These are phyloP conservation scores for Prosopis cineraria DNA, from an alignment of 306 rosid genomes.

Conservation along the genomic window DNA sequence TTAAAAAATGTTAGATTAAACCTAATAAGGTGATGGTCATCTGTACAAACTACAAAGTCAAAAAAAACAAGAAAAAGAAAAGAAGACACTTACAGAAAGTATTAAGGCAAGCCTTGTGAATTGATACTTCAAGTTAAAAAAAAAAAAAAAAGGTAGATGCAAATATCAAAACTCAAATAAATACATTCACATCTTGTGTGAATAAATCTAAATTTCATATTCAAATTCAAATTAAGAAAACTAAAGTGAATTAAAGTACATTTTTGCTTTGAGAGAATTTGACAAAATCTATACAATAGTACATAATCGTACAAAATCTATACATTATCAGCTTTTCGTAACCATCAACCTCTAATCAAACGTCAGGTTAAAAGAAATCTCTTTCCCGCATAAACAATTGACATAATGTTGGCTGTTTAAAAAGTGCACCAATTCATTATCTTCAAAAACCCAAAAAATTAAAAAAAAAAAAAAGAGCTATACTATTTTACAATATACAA, in stretches of 20 bases:
- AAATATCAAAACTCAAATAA: not conserved
- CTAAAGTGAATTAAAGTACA: not conserved
- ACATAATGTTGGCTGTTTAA: not conserved
- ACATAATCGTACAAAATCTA: not conserved
- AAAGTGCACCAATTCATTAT: no score
- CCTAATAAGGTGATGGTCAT: no score
- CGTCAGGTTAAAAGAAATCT: not conserved
- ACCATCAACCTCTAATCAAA: not conserved
- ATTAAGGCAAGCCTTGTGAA: not conserved
- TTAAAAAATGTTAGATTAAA: no score
- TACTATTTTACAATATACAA: no score
- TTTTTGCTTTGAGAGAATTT: not conserved
- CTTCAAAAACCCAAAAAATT: no score
- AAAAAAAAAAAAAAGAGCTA: no score
- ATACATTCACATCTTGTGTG: not conserved
- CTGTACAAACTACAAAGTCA: no score
- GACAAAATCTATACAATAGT: not conserved
- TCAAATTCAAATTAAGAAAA: not conserved
- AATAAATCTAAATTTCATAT: not conserved
- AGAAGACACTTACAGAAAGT: no score
- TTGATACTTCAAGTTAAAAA: not conserved
- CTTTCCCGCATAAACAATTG: not conserved
- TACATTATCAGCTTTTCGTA: not conserved
- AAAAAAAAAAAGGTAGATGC: not conserved
- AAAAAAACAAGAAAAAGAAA: no score